Base-by-base conservation (phyloP, 805 yeast species). In the Saturnispora bothae region DNA sequence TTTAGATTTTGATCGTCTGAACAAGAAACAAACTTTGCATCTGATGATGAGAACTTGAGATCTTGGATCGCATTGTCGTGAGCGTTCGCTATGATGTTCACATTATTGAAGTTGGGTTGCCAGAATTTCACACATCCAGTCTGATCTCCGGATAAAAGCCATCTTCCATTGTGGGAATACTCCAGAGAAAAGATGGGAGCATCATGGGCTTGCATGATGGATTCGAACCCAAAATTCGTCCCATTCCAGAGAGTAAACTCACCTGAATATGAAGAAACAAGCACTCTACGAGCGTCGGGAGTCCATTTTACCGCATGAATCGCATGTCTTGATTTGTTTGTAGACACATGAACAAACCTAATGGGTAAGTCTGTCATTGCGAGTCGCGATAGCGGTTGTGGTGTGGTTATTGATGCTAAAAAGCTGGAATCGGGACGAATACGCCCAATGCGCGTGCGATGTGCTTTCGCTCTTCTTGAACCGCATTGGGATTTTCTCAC, bases 201-300 rank as follows among this genome's bases (percentile, higher is more conserved):
- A 56, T 92, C 99, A 60, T 92, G 99, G 1, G 97, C 97, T 64
- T 92, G 98, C 94, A 88, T 92, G 46, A 92, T 86, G 39, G 95
- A 84, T 57, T 92, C 99, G 55, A 92, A 86, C 54, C 84, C 85
- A 61, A 89, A 92, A 8, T 95, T 80, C 68, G 83, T 73, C 9
- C 97, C 96, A 57, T 88, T 86, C 97, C 97, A 92, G 33, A 92
- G 65, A 10, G 97, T 88, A 60, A 92, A 88, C 56, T 92, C 99
- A 30, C 99, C 99, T 40, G 84, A 75, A 61, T 83, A 85, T 21
- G 89, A 76, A 0, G 95, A 94, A 5, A 94, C 95, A 20, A 92
- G 66, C 36, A 92, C 64, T 48, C 98, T 65, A 48, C 96, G 68
- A 0, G 96, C 97, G 49, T 86, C 96, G 0, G 97, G 97, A 0